These are phyloP conservation scores for Uronychia binucleata DNA, from an alignment of 73 alveolate species.

Conservation along the genomic window DNA sequence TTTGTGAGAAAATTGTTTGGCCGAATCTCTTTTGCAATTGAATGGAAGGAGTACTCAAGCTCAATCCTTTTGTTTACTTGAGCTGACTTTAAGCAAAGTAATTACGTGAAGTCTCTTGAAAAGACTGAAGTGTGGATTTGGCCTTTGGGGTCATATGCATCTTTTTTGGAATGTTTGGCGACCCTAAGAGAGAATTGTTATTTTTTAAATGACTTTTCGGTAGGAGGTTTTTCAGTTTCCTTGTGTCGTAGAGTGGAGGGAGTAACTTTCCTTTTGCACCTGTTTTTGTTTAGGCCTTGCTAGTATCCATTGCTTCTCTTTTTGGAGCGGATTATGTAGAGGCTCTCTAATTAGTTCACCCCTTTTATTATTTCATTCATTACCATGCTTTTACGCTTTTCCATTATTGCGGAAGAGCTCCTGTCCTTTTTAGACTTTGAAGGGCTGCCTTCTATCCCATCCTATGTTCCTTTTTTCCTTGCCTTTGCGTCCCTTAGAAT, in stretches of 20 bases:
- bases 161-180: not conserved
- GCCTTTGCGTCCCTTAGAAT: constrained; percentile 70
- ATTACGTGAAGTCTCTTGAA: not conserved
- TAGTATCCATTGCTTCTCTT: not conserved
- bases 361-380: not conserved
- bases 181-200: not conserved
- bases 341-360: constrained; percentile 1
- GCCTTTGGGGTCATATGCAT: not conserved
- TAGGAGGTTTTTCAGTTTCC: not conserved
- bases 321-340: not conserved
- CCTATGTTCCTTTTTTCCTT: constrained; percentile 40
- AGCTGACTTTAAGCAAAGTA: not conserved
- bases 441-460: constrained; percentile 8
- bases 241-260: not conserved
- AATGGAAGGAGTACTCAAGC: not conserved
- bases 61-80: not conserved
- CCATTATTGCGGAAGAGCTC: not conserved
- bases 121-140: not conserved
- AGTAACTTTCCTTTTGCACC: not conserved
- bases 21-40: not conserved
- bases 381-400: not conserved
- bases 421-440: not conserved
- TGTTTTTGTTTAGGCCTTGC: not conserved
- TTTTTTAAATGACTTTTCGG: not conserved
- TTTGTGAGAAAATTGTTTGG: not conserved